Percentiles rank a stretch among this genome's conserved stretches.
Evolutionary conservation across 495 filamentous ascomycete genomes (phyloP).

Genomic region (Rusavskia elegans): DNA sequence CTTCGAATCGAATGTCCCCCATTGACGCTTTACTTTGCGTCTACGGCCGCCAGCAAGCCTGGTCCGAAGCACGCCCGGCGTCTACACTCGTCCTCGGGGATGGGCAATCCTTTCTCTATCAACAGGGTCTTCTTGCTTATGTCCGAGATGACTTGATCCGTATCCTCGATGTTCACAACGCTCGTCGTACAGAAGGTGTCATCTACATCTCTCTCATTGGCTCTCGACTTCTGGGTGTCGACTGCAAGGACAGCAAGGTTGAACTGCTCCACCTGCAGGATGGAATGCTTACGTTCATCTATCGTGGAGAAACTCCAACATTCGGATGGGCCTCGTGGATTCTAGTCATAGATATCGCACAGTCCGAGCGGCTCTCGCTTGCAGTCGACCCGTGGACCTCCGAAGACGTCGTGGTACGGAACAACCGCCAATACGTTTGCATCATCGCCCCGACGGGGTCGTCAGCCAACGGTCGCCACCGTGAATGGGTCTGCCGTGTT

Average conservation of each 20-base stretch:
- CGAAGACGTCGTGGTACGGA: slow-evolving; percentile 49
- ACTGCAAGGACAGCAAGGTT: slow-evolving; percentile 7
- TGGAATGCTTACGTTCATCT: slow-evolving; percentile 40
- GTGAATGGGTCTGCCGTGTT: slow-evolving; percentile 45
- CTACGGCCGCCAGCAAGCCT: slow-evolving; percentile 43
- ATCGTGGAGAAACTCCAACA: slow-evolving; percentile 41
- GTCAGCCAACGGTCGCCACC: slow-evolving; percentile 28
- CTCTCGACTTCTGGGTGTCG: slow-evolving; percentile 10
- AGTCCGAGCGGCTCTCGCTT: slow-evolving; percentile 19
- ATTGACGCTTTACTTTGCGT: slow-evolving; percentile 15
- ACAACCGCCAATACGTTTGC: slow-evolving; percentile 47
- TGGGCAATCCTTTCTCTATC: slow-evolving; percentile 45
- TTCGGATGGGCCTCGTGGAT: slow-evolving; percentile 26
- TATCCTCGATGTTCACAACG: slow-evolving; percentile 43
- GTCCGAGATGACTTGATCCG: slow-evolving; percentile 39
- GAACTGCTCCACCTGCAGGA: slow-evolving; percentile 16
- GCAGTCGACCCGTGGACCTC: slow-evolving; percentile 27
- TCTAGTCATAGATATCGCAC: slow-evolving; percentile 28
- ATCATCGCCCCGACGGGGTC: slow-evolving; percentile 45
- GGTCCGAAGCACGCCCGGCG: slow-evolving; percentile 47
- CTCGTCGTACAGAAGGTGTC: slow-evolving; percentile 35
- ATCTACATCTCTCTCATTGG: slow-evolving; percentile 38
- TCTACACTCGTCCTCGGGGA: slow-evolving; percentile 41
- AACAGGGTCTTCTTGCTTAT: slow-evolving; percentile 48
- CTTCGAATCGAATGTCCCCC: no score